Conservation (phyloP, 106 monocot genomes). For the Gastrodia elata region DNA sequence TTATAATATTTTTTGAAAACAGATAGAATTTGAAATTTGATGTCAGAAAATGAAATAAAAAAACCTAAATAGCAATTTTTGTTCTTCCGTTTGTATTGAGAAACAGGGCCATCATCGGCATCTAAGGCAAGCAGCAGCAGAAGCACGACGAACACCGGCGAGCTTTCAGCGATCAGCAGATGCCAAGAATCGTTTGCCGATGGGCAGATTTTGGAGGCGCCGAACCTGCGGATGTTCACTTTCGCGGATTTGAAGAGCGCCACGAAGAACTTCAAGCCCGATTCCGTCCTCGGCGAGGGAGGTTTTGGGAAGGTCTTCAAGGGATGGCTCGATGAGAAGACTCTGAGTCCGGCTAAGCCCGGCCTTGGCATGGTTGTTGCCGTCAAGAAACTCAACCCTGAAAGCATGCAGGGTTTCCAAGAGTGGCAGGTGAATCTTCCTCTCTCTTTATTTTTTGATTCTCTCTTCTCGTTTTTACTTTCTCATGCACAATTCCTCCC, state of each 20-base stretch:
- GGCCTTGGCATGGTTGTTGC: constrained; percentile 40
- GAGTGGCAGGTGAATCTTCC: constrained; percentile 56
- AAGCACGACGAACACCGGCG: constrained; percentile 19
- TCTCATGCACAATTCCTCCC: background rate
- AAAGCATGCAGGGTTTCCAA: constrained; percentile 52
- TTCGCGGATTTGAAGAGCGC: constrained; percentile 35
- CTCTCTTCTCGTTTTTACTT: constrained; percentile 4
- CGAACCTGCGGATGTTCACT: constrained; percentile 31
- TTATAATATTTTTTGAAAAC: too few relatives aligned
- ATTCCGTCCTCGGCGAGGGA: constrained; percentile 45
- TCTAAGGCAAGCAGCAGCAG: constrained; percentile 26
- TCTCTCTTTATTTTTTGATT: constrained; percentile 5
- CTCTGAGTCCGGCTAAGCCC: constrained; percentile 29
- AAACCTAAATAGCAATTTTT: background rate
- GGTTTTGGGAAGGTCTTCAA: constrained; percentile 60
- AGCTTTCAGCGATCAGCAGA: constrained; percentile 26
- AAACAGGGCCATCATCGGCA: background rate
- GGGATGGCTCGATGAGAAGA: constrained; percentile 59
- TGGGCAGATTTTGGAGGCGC: constrained; percentile 33
- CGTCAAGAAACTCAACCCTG: constrained; percentile 53
- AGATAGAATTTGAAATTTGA: too few relatives aligned
- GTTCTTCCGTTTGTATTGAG: background rate
- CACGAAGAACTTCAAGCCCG: constrained; percentile 45
- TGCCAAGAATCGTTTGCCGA: constrained; percentile 18
- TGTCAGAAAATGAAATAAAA: too few relatives aligned